phyloP scores from a whole-genome alignment of 2,329 filamentous ascomycete genomes.

The Fusarium guadeloupense region DNA sequence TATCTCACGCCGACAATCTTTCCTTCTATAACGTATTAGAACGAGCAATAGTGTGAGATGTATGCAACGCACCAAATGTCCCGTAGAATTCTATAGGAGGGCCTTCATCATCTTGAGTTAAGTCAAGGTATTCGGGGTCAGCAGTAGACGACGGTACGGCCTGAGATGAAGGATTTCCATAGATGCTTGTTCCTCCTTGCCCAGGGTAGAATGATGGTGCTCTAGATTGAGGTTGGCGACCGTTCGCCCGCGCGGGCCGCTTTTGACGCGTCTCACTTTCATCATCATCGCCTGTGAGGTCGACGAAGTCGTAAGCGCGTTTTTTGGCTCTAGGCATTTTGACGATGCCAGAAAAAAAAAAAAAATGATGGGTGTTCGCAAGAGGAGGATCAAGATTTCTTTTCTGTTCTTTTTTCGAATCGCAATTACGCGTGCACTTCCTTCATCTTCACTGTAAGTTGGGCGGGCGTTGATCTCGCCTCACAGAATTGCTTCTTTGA shows the following conservation, averaged over 20 bases:
- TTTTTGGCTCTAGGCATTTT: constrained; percentile 45
- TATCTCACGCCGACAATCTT: constrained; percentile 65
- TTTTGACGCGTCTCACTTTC: constrained; percentile 39
- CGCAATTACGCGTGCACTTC: not conserved
- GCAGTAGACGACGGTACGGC: constrained; percentile 23
- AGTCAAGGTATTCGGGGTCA: constrained; percentile 54
- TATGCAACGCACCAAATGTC: constrained; percentile 50
- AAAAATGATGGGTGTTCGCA: no score
- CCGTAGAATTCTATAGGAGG: constrained; percentile 59
- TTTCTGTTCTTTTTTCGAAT: not conserved
- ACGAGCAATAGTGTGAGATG: not conserved
- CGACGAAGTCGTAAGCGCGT: constrained; percentile 51
- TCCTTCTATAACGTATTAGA: constrained; percentile 47
- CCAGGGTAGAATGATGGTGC: constrained; percentile 14
- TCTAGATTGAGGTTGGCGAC: constrained; percentile 5
- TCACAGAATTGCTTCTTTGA: constrained; percentile 31
- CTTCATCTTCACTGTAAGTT: not conserved
- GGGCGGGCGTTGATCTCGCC: not conserved
- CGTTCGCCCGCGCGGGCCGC: constrained; percentile 34
- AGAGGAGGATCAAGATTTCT: no score
- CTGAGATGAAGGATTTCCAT: constrained; percentile 24
- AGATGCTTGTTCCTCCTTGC: constrained; percentile 31
- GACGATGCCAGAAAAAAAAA: not conserved
- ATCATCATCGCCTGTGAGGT: constrained; percentile 54
- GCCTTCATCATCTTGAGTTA: constrained; percentile 56